Percentiles rank a stretch among this genome's conserved stretches.
Conservation (phyloP, 805 yeast genomes). For the Kodamaea nitidulidarum region DNA sequence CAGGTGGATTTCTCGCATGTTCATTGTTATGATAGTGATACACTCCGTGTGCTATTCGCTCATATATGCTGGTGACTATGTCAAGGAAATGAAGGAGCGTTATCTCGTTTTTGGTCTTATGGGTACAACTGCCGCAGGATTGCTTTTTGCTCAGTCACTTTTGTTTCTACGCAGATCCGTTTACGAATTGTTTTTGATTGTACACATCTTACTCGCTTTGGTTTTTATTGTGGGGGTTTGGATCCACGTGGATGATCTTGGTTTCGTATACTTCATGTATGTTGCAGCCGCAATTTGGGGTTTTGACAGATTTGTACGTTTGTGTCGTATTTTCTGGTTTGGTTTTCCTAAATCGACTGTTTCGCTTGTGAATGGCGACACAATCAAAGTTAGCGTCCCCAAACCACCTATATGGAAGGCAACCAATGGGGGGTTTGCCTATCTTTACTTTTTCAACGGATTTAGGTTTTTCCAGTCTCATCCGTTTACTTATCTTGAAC, state of each 20-base stretch:
- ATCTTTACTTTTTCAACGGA: conserved; percentile 23
- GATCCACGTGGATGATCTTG: conserved; percentile 11
- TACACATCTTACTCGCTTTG: conserved; percentile 21
- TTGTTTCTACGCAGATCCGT: conserved; percentile 18
- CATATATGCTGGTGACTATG: conserved; percentile 2
- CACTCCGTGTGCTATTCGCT: conserved; percentile 37
- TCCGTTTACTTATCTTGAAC: conserved; percentile 25
- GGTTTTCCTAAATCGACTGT: conserved; percentile 44
- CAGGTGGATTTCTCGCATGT: conserved; percentile 49
- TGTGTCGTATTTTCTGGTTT: conserved; percentile 42
- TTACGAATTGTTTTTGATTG: conserved; percentile 21
- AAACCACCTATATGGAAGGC: conserved; percentile 22
- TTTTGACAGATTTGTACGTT: conserved; percentile 28
- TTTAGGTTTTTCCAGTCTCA: conserved; percentile 31
- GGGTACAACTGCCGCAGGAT: conserved; percentile 18
- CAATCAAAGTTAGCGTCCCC: conserved; percentile 26
- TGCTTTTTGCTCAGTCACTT: conserved; percentile 14
- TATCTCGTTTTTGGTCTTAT: conserved; percentile 9
- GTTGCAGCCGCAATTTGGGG: conserved; percentile 21
- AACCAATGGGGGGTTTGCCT: conserved; percentile 19
- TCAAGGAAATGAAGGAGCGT: background rate
- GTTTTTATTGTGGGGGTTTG: conserved; percentile 20
- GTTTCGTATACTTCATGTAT: conserved; percentile 14
- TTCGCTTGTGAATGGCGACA: conserved; percentile 39
- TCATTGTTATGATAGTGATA: conserved; percentile 33